Base-by-base conservation (phyloP, 345 rosid species). In the Jatropha curcas region DNA sequence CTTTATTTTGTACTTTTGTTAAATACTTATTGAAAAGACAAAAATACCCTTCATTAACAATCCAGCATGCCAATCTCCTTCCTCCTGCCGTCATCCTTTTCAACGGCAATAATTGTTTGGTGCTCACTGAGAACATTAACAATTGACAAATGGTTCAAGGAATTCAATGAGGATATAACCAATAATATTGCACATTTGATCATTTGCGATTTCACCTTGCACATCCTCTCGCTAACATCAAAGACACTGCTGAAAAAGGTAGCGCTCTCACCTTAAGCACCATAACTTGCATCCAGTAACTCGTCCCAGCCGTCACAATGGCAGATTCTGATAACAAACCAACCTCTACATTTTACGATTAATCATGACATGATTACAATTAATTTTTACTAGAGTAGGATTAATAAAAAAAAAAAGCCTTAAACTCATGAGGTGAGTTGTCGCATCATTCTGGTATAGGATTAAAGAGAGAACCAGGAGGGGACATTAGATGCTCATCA, bases 361-460 rank as follows among this genome's bases (percentile, higher is more conserved):
- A 4, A 28, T 5, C 19, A 17, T 22, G 34, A 57, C 33, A 4
- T 63, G 67, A 63, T 63, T 14, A 41, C 25, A n/a, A n/a, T n/a
- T 19, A 25, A 14, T 52, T n/a, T 50, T 65, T 1, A 48, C 39
- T 4, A 30, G 56, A 50, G 70, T 2, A 5, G 74, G 74, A 37
- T 64, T 71, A 0, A 82, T 87, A 67, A 79, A 74, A 73, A 89
- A 67, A 79, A 74, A 73, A 89, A 91, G n/a, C 95, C 97, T 66
- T 58, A 46, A 89, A 89, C 56, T 85, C 90, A 1, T 48, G 57
- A 84, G 84, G 37, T 89, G 93, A n/a, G 79, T 80, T 84, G 78
- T 93, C 98, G 9, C 89, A 91, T 20, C 90, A 85, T 79, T 93
- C 98, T 0, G 89, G 96, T 37, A 93, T 93, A 7, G 98, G 61